Conservation (phyloP, 768 basidiomycete species). For the Artomyces pyxidatus region DNA sequence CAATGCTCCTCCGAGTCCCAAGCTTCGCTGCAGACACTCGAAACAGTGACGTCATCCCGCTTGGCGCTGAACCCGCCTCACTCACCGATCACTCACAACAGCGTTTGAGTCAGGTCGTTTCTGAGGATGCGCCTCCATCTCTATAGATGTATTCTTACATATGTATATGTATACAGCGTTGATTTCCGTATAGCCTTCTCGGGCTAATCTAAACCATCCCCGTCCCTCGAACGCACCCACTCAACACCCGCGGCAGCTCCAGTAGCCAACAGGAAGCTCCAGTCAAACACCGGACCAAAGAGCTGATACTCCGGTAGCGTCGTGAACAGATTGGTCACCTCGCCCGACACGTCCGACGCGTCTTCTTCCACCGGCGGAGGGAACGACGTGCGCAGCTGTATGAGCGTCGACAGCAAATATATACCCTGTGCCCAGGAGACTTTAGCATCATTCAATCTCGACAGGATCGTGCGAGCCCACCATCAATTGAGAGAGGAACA, state of each 20-base stretch:
- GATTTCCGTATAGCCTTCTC: too few species aligned
- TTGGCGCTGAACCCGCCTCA: too few species aligned
- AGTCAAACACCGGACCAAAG: slow-evolving; percentile 70
- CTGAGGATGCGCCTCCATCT: too few species aligned
- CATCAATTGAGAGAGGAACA: slow-evolving; percentile 78
- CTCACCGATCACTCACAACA: too few species aligned
- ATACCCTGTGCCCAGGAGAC: slow-evolving; percentile 44
- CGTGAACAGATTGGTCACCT: slow-evolving; percentile 47
- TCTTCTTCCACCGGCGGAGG: slow-evolving; percentile 44
- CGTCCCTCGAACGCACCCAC: slow-evolving; percentile 33
- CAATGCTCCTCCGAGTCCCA: too few species aligned
- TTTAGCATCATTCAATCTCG: neutral
- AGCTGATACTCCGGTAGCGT: slow-evolving; percentile 68
- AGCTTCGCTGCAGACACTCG: too few species aligned
- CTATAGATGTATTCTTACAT: too few species aligned
- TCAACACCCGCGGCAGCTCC: slow-evolving; percentile 35
- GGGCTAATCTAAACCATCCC: too few species aligned
- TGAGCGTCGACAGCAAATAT: slow-evolving; percentile 74
- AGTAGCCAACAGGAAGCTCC: slow-evolving; percentile 60
- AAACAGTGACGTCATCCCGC: too few species aligned
- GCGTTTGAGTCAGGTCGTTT: too few species aligned
- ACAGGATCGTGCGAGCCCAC: slow-evolving; percentile 29
- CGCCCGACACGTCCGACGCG: slow-evolving; percentile 15
- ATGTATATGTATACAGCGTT: too few species aligned
- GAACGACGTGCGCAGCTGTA: slow-evolving; percentile 77